A percentile compares a stretch with the other conserved stretches of the same genome.
These are phyloP conservation scores for Scopulariopsis brevicaulis DNA, from an alignment of 2,329 filamentous ascomycete genomes.

Conservation along the genomic window DNA sequence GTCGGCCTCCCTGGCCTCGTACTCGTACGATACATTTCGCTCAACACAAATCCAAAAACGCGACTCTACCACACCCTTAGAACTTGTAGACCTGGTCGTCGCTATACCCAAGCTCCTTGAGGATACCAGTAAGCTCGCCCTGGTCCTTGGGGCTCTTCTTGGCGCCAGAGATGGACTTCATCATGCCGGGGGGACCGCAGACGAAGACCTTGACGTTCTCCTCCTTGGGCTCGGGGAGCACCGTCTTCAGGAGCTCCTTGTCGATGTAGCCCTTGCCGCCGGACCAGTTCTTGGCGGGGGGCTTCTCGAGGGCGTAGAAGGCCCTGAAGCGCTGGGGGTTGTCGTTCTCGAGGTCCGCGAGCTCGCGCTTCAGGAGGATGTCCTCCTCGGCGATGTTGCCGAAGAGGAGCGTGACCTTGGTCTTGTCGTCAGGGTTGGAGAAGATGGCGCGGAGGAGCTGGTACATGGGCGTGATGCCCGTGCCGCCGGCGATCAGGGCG, in stretches of 20 bases:
- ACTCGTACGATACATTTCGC: conserved; percentile 1
- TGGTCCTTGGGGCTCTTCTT: conserved; percentile 94
- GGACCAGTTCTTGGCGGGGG: conserved; percentile 67
- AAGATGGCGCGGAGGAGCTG: conserved; percentile 87
- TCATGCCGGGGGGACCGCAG: conserved; percentile 83
- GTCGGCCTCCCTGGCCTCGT: background rate
- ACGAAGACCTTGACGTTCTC: conserved; percentile 95
- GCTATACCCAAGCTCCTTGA: conserved; percentile 67
- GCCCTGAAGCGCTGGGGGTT: conserved; percentile 92
- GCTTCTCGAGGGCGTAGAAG: conserved; percentile 84
- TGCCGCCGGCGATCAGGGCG: conserved; percentile 81
- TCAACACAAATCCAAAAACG: conserved; percentile 3
- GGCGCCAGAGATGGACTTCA: conserved; percentile 80
- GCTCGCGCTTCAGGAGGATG: conserved; percentile 80
- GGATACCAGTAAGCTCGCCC: conserved; percentile 71
- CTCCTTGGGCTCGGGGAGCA: conserved; percentile 82
- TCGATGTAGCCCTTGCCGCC: conserved; percentile 71
- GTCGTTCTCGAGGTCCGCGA: conserved; percentile 80
- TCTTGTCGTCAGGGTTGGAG: conserved; percentile 93
- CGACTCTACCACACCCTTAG: conserved; percentile 23
- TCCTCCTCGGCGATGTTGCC: conserved; percentile 85
- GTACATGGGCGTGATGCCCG: conserved; percentile 96
- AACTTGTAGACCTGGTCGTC: conserved; percentile 91
- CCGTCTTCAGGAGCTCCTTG: conserved; percentile 90
- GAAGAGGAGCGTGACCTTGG: conserved; percentile 91